A percentile compares a stretch with the other conserved stretches of the same genome.
Conservation (phyloP, 805 yeast species). For the Starmerella roubikii region DNA sequence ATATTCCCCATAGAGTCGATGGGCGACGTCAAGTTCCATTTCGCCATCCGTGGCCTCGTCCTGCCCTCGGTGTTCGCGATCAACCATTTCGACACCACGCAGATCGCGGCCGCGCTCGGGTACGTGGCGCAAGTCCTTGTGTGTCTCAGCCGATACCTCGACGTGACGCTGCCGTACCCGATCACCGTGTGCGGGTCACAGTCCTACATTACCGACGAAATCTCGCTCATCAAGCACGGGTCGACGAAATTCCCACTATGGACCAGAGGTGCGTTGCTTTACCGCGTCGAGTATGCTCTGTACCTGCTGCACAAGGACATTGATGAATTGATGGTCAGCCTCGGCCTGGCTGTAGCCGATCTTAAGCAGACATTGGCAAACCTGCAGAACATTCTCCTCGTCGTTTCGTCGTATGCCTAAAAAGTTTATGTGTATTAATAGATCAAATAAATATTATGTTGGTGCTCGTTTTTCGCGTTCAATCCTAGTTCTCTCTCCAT, state of each 20-base stretch:
- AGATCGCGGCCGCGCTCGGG: constrained; percentile 38
- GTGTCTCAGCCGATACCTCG: constrained; percentile 31
- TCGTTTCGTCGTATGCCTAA: constrained; percentile 12
- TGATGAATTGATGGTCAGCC: constrained; percentile 31
- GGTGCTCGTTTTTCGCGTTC: too few species aligned
- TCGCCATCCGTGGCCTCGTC: constrained; percentile 27
- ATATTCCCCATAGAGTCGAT: constrained; percentile 26
- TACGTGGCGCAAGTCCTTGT: constrained; percentile 33
- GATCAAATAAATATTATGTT: background rate
- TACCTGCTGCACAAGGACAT: constrained; percentile 35
- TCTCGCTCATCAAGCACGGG: constrained; percentile 30
- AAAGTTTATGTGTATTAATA: background rate
- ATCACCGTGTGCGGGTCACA: constrained; percentile 35
- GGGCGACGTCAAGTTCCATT: constrained; percentile 19
- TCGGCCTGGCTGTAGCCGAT: constrained; percentile 25
- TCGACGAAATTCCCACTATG: constrained; percentile 36
- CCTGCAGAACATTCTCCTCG: constrained; percentile 26
- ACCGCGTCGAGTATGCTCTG: constrained; percentile 39
- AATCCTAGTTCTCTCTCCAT: constrained; percentile 85
- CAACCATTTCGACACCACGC: constrained; percentile 27
- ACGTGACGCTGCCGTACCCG: constrained; percentile 38
- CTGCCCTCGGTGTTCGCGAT: constrained; percentile 24
- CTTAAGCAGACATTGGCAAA: constrained; percentile 28
- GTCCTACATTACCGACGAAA: constrained; percentile 37
- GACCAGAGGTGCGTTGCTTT: constrained; percentile 32